Percentiles rank a stretch among this genome's conserved stretches.
Conservation (phyloP, 495 filamentous ascomycete species). For the Glonium stellatum region DNA sequence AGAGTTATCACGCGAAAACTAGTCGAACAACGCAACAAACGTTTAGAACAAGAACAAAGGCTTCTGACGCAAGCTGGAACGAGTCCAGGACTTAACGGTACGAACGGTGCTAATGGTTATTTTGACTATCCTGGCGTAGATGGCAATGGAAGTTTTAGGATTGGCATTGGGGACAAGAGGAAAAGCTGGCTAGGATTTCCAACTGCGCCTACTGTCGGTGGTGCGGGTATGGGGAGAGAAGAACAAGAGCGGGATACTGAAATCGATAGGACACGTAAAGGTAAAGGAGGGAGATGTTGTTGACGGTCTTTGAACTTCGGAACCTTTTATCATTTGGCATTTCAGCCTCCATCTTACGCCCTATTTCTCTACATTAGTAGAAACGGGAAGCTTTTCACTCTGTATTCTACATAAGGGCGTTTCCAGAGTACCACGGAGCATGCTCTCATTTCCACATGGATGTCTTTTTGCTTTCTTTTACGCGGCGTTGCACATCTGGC, state of each 20-base stretch:
- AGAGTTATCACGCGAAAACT: slow-evolving; percentile 89
- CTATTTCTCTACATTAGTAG: too few species aligned
- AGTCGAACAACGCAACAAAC: slow-evolving; percentile 77
- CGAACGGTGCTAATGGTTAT: slow-evolving; percentile 32
- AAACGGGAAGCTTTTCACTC: too few species aligned
- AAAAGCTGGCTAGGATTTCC: slow-evolving; percentile 58
- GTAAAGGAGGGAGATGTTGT: slow-evolving; percentile 45
- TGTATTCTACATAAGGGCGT: too few species aligned
- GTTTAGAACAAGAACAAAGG: slow-evolving; percentile 48
- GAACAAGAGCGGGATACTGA: slow-evolving; percentile 31
- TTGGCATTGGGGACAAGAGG: slow-evolving; percentile 50
- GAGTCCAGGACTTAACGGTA: slow-evolving; percentile 36
- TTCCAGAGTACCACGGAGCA: too few species aligned
- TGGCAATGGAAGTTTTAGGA: slow-evolving; percentile 51
- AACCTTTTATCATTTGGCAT: too few species aligned
- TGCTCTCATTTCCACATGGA: too few species aligned
- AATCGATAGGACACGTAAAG: slow-evolving; percentile 31
- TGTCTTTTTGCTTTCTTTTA: too few species aligned
- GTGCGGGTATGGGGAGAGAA: slow-evolving; percentile 24
- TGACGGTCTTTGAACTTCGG: slow-evolving; percentile 21
- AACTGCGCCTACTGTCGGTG: slow-evolving; percentile 41
- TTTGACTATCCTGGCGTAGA: slow-evolving; percentile 30
- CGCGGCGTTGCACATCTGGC: too few species aligned
- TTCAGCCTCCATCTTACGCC: too few species aligned
- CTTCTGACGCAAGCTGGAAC: slow-evolving; percentile 15